Conservation (phyloP, 257 asterid genomes). For the Jacaranda mimosifolia region DNA sequence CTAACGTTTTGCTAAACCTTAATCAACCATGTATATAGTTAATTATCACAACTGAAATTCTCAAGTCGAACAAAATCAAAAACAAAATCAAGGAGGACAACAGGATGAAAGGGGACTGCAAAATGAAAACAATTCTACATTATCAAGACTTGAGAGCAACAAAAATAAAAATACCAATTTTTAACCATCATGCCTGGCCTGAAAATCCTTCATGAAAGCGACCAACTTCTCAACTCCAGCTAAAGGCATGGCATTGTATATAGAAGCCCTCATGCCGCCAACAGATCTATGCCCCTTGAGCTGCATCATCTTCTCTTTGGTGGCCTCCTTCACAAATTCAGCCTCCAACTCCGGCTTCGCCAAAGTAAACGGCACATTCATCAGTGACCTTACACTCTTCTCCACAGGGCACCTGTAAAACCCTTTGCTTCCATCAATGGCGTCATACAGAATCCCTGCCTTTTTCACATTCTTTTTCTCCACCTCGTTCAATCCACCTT, state of each 20-base stretch:
- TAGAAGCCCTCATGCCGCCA: constrained; percentile 99
- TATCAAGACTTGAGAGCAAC: not conserved
- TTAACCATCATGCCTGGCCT: constrained; percentile 75
- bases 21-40: not conserved
- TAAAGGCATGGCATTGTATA: constrained; percentile 95
- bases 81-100: not conserved
- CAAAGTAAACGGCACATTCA: constrained; percentile 93
- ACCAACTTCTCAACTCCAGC: constrained; percentile 92
- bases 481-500: constrained; percentile 86
- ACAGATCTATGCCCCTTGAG: constrained; percentile 95
- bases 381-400: constrained; percentile 84
- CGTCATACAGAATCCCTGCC: constrained; percentile 69
- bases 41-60: not conserved
- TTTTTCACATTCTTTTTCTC: constrained; percentile 83
- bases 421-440: constrained; percentile 84
- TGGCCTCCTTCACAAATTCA: constrained; percentile 91
- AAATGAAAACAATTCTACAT: constrained; percentile 23
- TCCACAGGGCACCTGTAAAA: constrained; percentile 89
- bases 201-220: constrained; percentile 95
- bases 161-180: constrained; percentile 19
- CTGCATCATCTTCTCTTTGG: constrained; percentile 95
- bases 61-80: not conserved
- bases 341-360: constrained; percentile 85
- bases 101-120: not conserved
- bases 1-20: not conserved